phyloP scores from a whole-genome alignment of 2,329 filamentous ascomycete genomes.

The Acrocalymma vagum region DNA sequence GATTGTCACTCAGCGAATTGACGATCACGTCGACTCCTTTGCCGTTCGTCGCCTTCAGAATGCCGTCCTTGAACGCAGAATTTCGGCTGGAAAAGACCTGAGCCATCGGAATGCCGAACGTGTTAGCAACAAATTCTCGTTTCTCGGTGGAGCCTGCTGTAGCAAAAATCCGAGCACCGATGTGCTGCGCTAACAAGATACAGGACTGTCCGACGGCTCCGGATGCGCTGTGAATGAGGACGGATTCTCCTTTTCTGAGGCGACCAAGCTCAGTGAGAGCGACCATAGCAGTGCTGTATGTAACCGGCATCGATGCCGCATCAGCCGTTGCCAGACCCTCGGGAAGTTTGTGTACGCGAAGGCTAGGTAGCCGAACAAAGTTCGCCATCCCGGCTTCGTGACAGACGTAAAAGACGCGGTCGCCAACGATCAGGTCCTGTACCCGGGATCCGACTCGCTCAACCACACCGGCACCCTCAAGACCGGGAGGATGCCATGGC shows the following conservation, averaged over 20 bases:
- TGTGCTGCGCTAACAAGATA: constrained; percentile 18
- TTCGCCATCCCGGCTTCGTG: neutral
- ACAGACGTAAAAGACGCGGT: constrained; percentile 1
- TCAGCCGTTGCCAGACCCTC: neutral
- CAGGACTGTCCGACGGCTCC: constrained; percentile 31
- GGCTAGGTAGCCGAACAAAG: neutral
- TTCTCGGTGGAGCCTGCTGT: constrained; percentile 8
- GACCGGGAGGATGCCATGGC: constrained; percentile 14
- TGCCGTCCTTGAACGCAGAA: no score
- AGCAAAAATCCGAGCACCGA: constrained; percentile 14
- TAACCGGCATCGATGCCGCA: constrained; percentile 10
- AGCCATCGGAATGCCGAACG: neutral
- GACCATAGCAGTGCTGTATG: constrained; percentile 11
- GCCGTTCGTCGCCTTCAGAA: constrained; percentile 11
- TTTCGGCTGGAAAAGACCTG: constrained; percentile 2
- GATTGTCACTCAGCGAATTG: constrained; percentile 30
- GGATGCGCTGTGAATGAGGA: constrained; percentile 33
- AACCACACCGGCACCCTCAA: constrained; percentile 19
- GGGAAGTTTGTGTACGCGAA: neutral
- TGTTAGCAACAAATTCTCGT: neutral
- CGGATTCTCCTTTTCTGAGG: constrained; percentile 31
- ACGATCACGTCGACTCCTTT: constrained; percentile 37
- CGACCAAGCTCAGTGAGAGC: constrained; percentile 27
- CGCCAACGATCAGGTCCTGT: constrained; percentile 1
- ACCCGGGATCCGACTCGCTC: constrained; percentile 3